Evolutionary conservation across 2,329 filamentous ascomycete genomes (phyloP), one percentile per base, ranked within the genome.

Genomic region (Alternaria sp.): DNA sequence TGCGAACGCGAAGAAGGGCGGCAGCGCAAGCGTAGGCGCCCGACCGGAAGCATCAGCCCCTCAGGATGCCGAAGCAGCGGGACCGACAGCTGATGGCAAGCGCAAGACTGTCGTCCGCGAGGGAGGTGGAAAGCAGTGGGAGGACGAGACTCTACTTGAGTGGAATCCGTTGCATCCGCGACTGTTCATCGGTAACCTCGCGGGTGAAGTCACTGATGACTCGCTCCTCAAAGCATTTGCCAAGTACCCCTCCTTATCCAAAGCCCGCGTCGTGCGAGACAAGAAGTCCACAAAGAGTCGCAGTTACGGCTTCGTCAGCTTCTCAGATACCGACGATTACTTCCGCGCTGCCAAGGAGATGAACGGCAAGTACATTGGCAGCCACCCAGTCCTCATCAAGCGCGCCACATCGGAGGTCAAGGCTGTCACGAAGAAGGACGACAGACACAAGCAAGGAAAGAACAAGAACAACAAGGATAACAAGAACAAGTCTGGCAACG

Each of bases 341-440:
- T 98, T 99, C 84, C 89, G 92, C 73, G 94, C 95, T 2, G 94
- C 93, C 72, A 93, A 95, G 81, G 94, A 98, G 82, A 98, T 98
- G 95, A 92, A 97, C 74, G 94, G 94, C 71, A 98, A 99, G 82
- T 99, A 99, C 81, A 98, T 99, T 76, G 94, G 97, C 73, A 97
- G 93, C 78, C 95, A 98, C 79, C 95, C 95, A 0, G 92, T 97
- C 28, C 84, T 92, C 27, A 87, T 98, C 68, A 90, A 92, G 79
- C 92, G 95, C 78, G 93, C 92, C 67, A 97, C 90, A 69, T 97
- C 94, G 6, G 94, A 98, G 79, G 93, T 99, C 79, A 93, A 92
- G 76, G 88, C 93, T 5, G 85, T 89, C 12, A 85, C 85, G n/a
- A 85, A 87, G 63, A 79, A 79, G 61, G 79, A 83, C 32, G 77